Evolutionary conservation across 306 rosid species (phyloP), one percentile per base, ranked within the genome.

Genomic region (Sindora glabra): DNA sequence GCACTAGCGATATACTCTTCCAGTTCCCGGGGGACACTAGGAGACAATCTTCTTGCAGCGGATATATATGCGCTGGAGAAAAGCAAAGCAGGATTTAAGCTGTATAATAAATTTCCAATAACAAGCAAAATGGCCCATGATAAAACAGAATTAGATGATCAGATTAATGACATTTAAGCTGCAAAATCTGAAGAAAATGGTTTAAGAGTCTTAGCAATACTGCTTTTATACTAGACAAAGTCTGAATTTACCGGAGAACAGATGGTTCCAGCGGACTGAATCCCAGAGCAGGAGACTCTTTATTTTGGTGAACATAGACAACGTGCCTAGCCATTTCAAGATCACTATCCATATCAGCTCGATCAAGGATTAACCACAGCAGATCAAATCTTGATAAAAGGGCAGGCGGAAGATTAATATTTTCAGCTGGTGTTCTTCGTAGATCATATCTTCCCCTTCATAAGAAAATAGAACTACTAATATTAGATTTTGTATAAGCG

Each of bases 281-380:
- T 58, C 95, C 97, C 61, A 94, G 83, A 27, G 99, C 86, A 0
- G 97, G 99, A 62, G 95, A 86, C n/a, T n/a, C n/a, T n/a, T n/a
- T n/a, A n/a, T n/a, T n/a, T n/a, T 89, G 97, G 80, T 94, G 99
- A 50, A 94, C 99, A 42, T 84, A 86, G 40, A 94, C 90, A 52
- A 94, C 49, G 72, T 94, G 97, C 79, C 95, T 94, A 67, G 99
- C 99, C 99, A 89, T 41, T 89, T 94, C 97, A 75, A 94, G 95
- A 84, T 94, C 99, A 59, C 73, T 84, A 61, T 94, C 97, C 95
- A 84, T 84, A 77, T 94, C 97, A 65, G 97, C 97, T n/a, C n/a
- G n/a, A n/a, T n/a, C n/a, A n/a, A n/a, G n/a, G n/a, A n/a, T n/a
- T n/a, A n/a, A n/a, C 99, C 97, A 94, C 37, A 94, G 79, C 59